phyloP scores from a whole-genome alignment of 1,284 basidiomycete genomes.

The Flammula alnicola region DNA sequence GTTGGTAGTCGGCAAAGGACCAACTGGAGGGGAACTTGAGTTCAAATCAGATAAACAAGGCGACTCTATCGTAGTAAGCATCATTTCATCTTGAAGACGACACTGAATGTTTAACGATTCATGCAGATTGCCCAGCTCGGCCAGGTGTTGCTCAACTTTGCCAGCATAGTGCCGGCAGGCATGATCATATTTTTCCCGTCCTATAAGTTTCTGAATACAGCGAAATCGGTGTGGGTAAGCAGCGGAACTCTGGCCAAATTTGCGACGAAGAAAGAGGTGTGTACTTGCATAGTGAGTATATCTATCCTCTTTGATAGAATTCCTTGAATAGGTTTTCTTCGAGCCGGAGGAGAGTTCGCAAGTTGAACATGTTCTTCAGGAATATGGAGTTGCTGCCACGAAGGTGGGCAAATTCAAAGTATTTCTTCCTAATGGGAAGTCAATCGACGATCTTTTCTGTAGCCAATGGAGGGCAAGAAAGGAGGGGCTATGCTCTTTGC shows the following conservation, averaged over 20 bases:
- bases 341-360: constrained; percentile 83
- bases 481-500: constrained; percentile 85
- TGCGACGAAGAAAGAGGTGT: constrained; percentile 71
- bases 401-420: constrained; percentile 14
- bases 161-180: constrained; percentile 82
- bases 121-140: constrained; percentile 83
- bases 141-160: constrained; percentile 80
- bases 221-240: constrained; percentile 71
- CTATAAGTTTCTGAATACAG: constrained; percentile 80
- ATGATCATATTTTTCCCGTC: constrained; percentile 96
- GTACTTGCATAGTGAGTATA: constrained; percentile 6
- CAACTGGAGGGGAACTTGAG: constrained; percentile 75
- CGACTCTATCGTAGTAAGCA: constrained; percentile 68
- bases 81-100: background rate
- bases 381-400: constrained; percentile 60
- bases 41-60: constrained; percentile 84
- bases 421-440: background rate
- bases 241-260: constrained; percentile 69
- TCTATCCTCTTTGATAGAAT: constrained; percentile 8
- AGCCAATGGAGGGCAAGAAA: constrained; percentile 38
- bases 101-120: background rate
- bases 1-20: constrained; percentile 79
- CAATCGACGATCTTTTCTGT: background rate
- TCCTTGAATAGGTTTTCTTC: constrained; percentile 71
- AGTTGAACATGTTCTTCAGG: constrained; percentile 79